Conservation (phyloP, 495 filamentous ascomycete genomes). For the Neurospora sp. region DNA sequence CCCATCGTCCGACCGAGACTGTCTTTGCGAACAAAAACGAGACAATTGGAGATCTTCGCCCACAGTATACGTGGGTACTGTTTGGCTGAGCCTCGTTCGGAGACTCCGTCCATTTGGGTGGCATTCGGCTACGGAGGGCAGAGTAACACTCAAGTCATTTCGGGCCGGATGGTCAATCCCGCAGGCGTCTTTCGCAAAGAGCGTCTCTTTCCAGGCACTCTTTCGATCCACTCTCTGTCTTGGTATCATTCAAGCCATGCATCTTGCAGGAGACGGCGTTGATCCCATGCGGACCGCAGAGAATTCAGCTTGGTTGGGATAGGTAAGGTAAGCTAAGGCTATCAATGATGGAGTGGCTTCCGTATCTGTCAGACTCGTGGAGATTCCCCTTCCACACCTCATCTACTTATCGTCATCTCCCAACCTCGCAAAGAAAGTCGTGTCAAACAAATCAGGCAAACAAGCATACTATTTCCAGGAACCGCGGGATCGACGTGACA, state of each 20-base stretch:
- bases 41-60: neutral
- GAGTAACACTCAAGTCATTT: neutral
- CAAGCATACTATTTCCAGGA: neutral
- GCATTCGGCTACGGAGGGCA: neutral
- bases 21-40: too few relatives aligned
- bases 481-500: neutral
- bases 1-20: too few relatives aligned
- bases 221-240: neutral
- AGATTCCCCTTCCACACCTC: neutral
- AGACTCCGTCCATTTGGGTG: neutral
- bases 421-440: neutral
- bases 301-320: neutral
- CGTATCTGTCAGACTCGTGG: neutral
- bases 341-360: neutral
- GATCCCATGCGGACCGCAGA: neutral
- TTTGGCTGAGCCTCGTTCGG: neutral
- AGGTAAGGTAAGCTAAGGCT: neutral
- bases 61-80: neutral
- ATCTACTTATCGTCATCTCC: neutral
- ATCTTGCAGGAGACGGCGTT: neutral
- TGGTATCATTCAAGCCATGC: neutral
- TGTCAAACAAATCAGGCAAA: neutral
- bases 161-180: neutral
- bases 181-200: neutral
- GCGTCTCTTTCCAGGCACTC: neutral